phyloP scores from a whole-genome alignment of 306 rosid genomes.

The Morella rubra region DNA sequence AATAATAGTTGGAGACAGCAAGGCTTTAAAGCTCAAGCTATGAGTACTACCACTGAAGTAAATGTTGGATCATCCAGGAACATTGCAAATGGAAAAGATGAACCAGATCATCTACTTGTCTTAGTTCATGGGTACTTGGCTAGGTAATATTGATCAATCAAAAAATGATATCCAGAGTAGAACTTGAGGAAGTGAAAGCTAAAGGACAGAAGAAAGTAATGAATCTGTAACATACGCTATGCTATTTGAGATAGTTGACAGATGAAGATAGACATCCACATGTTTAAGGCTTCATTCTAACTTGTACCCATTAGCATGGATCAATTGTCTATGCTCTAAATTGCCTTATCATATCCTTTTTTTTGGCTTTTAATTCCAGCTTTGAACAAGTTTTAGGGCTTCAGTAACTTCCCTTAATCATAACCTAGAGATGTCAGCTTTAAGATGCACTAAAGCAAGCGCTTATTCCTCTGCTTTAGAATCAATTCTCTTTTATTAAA shows the following conservation, averaged over 20 bases:
- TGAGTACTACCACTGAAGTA: slow-evolving; percentile 55
- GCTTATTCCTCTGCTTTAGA: no score
- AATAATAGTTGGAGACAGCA: slow-evolving; percentile 56
- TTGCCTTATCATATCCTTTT: neutral
- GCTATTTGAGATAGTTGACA: neutral
- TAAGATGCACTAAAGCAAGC: no score
- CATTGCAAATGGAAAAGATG: slow-evolving; percentile 35
- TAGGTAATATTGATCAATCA: slow-evolving; percentile 49
- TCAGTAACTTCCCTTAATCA: no score
- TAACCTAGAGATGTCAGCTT: no score
- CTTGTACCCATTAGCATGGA: neutral
- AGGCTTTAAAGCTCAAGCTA: slow-evolving; percentile 54
- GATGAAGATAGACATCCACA: neutral
- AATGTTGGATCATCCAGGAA: slow-evolving; percentile 38
- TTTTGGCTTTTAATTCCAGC: neutral
- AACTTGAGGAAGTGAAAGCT: slow-evolving; percentile 2
- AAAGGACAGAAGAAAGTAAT: neutral
- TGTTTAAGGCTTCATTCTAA: neutral
- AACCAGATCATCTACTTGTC: slow-evolving; percentile 91
- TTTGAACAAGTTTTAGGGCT: neutral
- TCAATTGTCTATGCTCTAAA: neutral
- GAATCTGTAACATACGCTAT: neutral
- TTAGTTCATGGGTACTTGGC: slow-evolving; percentile 96
- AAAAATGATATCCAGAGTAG: neutral
- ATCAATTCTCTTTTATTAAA: neutral